Percentiles rank a stretch among this genome's conserved stretches.
Conservation (phyloP, 805 yeast species). For the Candida boidinii region DNA sequence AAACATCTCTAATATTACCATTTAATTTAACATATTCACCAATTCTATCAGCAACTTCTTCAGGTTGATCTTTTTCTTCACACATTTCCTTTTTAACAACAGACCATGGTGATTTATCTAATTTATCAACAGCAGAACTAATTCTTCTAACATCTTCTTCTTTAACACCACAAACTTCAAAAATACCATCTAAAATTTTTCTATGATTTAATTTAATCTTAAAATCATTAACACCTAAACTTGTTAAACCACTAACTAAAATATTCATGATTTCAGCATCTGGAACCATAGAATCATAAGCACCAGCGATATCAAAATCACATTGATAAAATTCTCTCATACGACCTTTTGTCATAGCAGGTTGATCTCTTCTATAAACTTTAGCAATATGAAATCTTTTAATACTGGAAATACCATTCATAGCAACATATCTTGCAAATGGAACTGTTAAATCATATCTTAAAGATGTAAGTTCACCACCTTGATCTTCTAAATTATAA, state of each 20-base stretch:
- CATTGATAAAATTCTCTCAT: constrained; percentile 99
- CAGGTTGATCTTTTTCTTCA: constrained; percentile 83
- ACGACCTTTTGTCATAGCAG: constrained; percentile 99
- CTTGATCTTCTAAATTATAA: constrained; percentile 95
- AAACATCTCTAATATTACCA: constrained; percentile 63
- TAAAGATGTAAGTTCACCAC: constrained; percentile 93
- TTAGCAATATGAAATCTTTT: constrained; percentile 97
- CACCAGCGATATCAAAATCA: constrained; percentile 95
- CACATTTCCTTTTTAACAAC: constrained; percentile 88
- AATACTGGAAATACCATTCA: constrained; percentile 83
- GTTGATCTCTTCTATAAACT: constrained; percentile 98
- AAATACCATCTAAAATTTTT: constrained; percentile 91
- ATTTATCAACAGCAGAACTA: constrained; percentile 92
- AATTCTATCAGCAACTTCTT: constrained; percentile 85
- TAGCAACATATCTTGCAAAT: constrained; percentile 94
- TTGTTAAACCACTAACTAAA: constrained; percentile 74
- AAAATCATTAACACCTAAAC: constrained; percentile 81
- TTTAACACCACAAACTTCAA: constrained; percentile 88
- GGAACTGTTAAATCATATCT: constrained; percentile 98
- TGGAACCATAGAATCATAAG: constrained; percentile 89
- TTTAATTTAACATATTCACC: constrained; percentile 84
- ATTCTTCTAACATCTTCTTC: constrained; percentile 91
- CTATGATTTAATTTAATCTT: constrained; percentile 92
- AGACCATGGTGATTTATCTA: constrained; percentile 94
- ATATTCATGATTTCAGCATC: constrained; percentile 85